Evolutionary conservation across 495 filamentous ascomycete species (phyloP).

Genomic region (Podospora anserina): DNA sequence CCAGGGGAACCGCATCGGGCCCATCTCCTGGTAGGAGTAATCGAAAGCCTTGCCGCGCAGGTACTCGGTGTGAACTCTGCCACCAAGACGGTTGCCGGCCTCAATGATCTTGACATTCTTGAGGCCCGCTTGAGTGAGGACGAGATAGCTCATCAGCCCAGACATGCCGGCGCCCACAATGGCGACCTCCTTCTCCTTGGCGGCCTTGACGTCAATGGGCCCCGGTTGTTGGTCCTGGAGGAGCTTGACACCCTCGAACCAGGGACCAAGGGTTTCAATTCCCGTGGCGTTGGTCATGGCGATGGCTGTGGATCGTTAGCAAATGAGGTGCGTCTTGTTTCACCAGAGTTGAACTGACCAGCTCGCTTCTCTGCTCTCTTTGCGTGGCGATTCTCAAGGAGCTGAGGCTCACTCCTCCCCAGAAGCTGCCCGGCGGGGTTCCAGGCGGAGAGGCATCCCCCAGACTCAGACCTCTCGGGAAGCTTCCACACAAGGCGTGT

Average conservation of each 20-base stretch:
- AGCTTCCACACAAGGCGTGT: constrained; percentile 54
- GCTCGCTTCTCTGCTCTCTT: constrained; percentile 29
- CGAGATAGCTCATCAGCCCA: constrained; percentile 56
- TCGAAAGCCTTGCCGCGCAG: constrained; percentile 58
- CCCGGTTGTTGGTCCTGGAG: constrained; percentile 53
- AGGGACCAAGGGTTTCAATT: constrained; percentile 60
- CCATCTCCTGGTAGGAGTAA: constrained; percentile 75
- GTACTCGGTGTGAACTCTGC: constrained; percentile 62
- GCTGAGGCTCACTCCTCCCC: constrained; percentile 44
- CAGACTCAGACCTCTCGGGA: constrained; percentile 40
- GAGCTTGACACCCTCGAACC: constrained; percentile 66
- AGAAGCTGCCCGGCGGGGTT: constrained; percentile 35
- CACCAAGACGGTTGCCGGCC: constrained; percentile 38
- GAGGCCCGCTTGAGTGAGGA: constrained; percentile 39
- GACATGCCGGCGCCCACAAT: constrained; percentile 70
- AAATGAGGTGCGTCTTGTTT: background rate
- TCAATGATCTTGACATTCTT: constrained; percentile 43
- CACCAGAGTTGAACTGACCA: constrained; percentile 15
- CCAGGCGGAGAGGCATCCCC: constrained; percentile 56
- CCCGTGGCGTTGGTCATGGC: constrained; percentile 47
- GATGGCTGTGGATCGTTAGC: constrained; percentile 27
- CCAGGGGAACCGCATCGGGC: constrained; percentile 64
- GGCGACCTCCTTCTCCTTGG: constrained; percentile 55
- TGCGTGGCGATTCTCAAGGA: constrained; percentile 29
- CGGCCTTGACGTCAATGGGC: constrained; percentile 49